A percentile compares a stretch with the other conserved stretches of the same genome.
These are phyloP conservation scores for Colletotrichum somersetense DNA, from an alignment of 2,329 filamentous ascomycete genomes.

Conservation along the genomic window DNA sequence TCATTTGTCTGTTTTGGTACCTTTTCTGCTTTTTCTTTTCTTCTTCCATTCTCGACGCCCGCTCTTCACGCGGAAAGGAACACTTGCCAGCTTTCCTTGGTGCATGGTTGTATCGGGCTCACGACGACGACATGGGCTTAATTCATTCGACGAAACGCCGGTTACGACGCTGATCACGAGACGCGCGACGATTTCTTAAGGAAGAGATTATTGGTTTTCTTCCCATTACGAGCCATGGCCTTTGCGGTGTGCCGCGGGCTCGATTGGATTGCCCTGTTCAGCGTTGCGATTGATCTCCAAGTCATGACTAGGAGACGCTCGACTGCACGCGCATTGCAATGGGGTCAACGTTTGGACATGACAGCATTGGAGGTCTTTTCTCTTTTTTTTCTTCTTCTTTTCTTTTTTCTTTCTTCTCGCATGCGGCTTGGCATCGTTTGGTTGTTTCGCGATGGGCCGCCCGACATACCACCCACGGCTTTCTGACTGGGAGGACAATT, in stretches of 20 bases:
- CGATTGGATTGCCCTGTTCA: neutral
- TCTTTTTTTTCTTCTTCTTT: neutral
- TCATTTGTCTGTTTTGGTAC: slow-evolving; percentile 23
- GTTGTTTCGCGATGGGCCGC: slow-evolving; percentile 20
- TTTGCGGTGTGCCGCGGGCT: neutral
- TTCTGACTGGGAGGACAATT: slow-evolving; percentile 34
- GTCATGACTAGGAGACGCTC: slow-evolving; percentile 14
- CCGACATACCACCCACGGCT: slow-evolving; percentile 31
- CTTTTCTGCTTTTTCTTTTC: slow-evolving; percentile 8
- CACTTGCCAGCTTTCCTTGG: slow-evolving; percentile 3
- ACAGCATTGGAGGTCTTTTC: slow-evolving; percentile 26
- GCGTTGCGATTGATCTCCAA: slow-evolving; percentile 3
- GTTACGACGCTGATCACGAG: slow-evolving; percentile 38
- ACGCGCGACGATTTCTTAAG: slow-evolving; percentile 26
- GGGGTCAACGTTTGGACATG: slow-evolving; percentile 24
- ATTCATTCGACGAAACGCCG: slow-evolving; percentile 30
- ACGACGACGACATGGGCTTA: slow-evolving; percentile 30
- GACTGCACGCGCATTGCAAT: slow-evolving; percentile 30
- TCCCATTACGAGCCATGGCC: slow-evolving; percentile 20
- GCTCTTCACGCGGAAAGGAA: slow-evolving; percentile 11
- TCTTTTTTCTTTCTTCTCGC: slow-evolving; percentile 10
- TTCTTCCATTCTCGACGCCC: slow-evolving; percentile 32
- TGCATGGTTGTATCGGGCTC: slow-evolving; percentile 36
- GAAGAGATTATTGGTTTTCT: slow-evolving; percentile 9
- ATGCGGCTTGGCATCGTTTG: slow-evolving; percentile 27